A percentile compares a stretch with the other conserved stretches of the same genome.
These are phyloP conservation scores for Dactylellina leptospora DNA, from an alignment of 2,329 filamentous ascomycete genomes.

Conservation along the genomic window DNA sequence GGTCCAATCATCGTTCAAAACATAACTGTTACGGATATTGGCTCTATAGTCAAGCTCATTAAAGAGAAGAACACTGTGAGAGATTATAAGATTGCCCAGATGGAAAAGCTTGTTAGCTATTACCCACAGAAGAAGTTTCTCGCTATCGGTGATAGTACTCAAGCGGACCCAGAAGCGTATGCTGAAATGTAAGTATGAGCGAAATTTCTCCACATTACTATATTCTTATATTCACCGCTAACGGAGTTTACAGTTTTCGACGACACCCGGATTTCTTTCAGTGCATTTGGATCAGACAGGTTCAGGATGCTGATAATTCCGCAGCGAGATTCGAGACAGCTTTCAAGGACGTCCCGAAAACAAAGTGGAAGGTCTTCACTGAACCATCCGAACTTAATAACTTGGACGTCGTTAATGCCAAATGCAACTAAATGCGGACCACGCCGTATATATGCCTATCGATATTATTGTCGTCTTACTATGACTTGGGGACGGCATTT, in stretches of 20 bases:
- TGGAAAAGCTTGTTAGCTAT: conserved; percentile 80
- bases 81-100: conserved; percentile 83
- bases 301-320: conserved; percentile 55
- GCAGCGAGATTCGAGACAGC: conserved; percentile 79
- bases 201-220: neutral
- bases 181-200: conserved; percentile 72
- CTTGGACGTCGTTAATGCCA: conserved; percentile 34
- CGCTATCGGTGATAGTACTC: conserved; percentile 87
- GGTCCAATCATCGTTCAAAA: conserved; percentile 87
- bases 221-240: conserved; percentile 62
- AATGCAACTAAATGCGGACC: conserved; percentile 28
- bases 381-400: conserved; percentile 69
- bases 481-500: too few species aligned
- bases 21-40: conserved; percentile 60
- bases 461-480: neutral
- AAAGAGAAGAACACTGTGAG: conserved; percentile 66
- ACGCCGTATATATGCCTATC: too few species aligned
- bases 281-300: conserved; percentile 68
- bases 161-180: conserved; percentile 89
- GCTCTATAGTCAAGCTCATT: conserved; percentile 3
- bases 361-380: conserved; percentile 82
- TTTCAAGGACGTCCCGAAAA: conserved; percentile 76
- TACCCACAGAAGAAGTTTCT: conserved; percentile 82
- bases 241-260: conserved; percentile 59
- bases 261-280: conserved; percentile 76